These are phyloP conservation scores for Bruguiera parviflora DNA, from an alignment of 345 rosid species.

Conservation along the genomic window DNA sequence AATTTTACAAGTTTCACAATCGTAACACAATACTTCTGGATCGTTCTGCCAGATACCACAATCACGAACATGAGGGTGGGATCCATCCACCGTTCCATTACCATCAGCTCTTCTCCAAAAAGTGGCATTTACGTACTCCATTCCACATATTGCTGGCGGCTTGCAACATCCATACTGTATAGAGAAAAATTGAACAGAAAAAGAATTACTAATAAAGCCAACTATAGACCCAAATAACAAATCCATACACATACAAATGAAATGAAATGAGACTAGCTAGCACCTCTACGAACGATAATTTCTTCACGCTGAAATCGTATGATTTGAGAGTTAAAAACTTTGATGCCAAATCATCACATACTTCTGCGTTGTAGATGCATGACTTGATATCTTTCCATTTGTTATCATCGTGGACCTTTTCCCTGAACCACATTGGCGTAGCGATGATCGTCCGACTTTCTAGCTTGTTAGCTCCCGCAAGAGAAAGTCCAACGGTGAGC, in stretches of 20 bases:
- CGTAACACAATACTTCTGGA: conserved; percentile 43
- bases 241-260: neutral
- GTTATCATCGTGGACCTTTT: conserved; percentile 34
- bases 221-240: neutral
- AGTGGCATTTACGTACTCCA: conserved; percentile 61
- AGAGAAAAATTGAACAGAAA: neutral
- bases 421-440: conserved; percentile 54
- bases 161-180: conserved; percentile 72
- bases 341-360: conserved; percentile 41
- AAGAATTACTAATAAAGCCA: neutral
- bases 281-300: conserved; percentile 67
- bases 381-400: conserved; percentile 61
- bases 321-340: conserved; percentile 27
- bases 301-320: conserved; percentile 36
- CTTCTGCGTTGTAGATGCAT: conserved; percentile 48
- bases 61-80: conserved; percentile 22
- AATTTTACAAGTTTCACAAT: conserved; percentile 51
- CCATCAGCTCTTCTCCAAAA: conserved; percentile 41
- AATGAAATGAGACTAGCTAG: conserved; percentile 22
- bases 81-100: neutral
- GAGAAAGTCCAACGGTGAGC: conserved; percentile 54
- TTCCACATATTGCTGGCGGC: conserved; percentile 55
- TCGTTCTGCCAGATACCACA: conserved; percentile 61
- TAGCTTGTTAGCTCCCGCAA: conserved; percentile 53
- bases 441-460: conserved; percentile 47